Evolutionary conservation across 1,284 basidiomycete genomes (phyloP), one percentile per base, ranked within the genome.

Genomic region (Austroboletus rostrupii): DNA sequence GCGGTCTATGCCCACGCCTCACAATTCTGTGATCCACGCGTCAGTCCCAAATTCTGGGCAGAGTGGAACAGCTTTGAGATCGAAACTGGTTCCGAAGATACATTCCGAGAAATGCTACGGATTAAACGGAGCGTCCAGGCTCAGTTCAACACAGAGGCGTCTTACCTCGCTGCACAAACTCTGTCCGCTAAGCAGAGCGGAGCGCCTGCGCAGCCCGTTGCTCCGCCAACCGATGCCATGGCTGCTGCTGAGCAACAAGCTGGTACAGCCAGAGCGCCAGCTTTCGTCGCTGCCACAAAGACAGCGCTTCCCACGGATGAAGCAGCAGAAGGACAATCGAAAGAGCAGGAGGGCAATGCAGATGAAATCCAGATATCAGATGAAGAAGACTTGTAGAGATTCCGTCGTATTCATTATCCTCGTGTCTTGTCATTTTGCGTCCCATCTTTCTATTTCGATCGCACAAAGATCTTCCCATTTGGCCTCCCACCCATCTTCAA

Each of bases 1-100:
- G 89, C 94, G 0, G 90, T 99, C 61, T 99, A 97, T 63, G 95
- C 92, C 0, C 95, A 99, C 66, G 95, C 95, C 0, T 92, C 90
- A 28, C 97, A 99, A 66, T 98, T 99, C 79, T 99, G 95, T 71
- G 97, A 99, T 67, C 95, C 96, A 17, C 82, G 96, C 32, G 81
- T 89, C 55, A 80, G 90, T 62, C 82, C 90, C 45, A 86, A 87
- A 54, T 99, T 98, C 77, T 99, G 97, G 96, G 73, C 80, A 43
- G 92, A 95, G 68, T 99, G 96, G 96, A 96, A 98, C 70, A 77
- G 77, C 46, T 99, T 99, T 73, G 96, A 99, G 73, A 92, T 98
- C 69, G 94, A 97, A 70, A 94, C 92, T 1, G 96, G 96, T 0
- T 95, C 92, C 1, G 97, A 99, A 69, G 96, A 99, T 65, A 98